Conservation (phyloP, 768 basidiomycete species). For the Gymnopilus junonius region DNA sequence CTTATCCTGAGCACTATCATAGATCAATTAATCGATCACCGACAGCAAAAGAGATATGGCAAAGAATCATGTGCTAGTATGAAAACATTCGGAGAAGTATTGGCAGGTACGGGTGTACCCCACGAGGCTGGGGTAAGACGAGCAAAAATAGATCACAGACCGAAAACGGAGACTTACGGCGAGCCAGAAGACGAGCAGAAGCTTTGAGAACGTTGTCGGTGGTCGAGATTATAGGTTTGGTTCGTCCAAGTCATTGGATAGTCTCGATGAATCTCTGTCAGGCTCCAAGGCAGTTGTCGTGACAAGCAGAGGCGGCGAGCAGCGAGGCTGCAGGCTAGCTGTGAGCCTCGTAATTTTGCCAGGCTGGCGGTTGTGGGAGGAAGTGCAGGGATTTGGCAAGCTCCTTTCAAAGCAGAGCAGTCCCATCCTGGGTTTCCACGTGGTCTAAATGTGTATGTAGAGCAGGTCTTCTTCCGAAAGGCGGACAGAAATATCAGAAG, state of each 20-base stretch:
- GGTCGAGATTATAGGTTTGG: not conserved
- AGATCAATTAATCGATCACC: not conserved
- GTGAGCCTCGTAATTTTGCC: not conserved
- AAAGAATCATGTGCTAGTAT: not conserved
- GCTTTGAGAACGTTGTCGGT: not conserved
- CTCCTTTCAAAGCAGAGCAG: slow-evolving; percentile 7
- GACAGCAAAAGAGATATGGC: not conserved
- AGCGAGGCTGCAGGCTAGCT: too few relatives aligned
- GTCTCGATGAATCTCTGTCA: not conserved
- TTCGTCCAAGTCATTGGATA: not conserved
- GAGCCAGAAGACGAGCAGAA: not conserved
- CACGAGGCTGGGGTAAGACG: not conserved
- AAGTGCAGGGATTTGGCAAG: not conserved
- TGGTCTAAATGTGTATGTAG: not conserved
- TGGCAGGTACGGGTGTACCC: not conserved
- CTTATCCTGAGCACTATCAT: not conserved
- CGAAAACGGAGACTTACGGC: not conserved
- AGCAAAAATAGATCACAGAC: not conserved
- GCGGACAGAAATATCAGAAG: not conserved
- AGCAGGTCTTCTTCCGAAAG: not conserved
- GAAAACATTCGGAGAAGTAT: not conserved
- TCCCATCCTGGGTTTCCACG: slow-evolving; percentile 9
- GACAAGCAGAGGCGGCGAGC: not conserved
- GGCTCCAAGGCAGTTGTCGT: not conserved
- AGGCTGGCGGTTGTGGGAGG: slow-evolving; percentile 5